phyloP scores from a whole-genome alignment of 2,329 filamentous ascomycete genomes.

The Ceratocystis destructans region DNA sequence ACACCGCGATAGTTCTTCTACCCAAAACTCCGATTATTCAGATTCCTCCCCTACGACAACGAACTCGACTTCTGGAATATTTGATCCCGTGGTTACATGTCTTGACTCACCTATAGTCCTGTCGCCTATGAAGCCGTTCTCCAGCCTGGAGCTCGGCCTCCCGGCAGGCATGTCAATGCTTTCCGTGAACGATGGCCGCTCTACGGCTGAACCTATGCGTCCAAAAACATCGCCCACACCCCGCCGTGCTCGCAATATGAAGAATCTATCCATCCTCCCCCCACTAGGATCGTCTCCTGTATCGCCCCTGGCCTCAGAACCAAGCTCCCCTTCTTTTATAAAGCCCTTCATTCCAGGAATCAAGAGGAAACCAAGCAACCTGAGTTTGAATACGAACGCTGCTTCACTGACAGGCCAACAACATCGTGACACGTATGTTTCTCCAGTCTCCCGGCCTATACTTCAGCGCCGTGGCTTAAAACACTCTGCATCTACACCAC shows the following conservation, averaged over 20 bases:
- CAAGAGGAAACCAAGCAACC: constrained; percentile 61
- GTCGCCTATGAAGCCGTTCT: constrained; percentile 55
- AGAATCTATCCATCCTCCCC: constrained; percentile 66
- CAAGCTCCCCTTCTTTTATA: constrained; percentile 63
- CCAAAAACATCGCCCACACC: constrained; percentile 57
- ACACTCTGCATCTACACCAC: constrained; percentile 53
- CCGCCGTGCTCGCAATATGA: constrained; percentile 66
- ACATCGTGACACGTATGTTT: constrained; percentile 41
- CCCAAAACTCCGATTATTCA: constrained; percentile 71
- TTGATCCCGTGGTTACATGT: constrained; percentile 82
- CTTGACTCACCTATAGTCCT: constrained; percentile 76
- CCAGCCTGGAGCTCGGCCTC: constrained; percentile 41
- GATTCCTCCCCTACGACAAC: constrained; percentile 94
- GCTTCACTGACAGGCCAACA: constrained; percentile 39
- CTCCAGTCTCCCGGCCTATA: constrained; percentile 43
- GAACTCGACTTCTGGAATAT: constrained; percentile 76
- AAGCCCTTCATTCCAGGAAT: constrained; percentile 60
- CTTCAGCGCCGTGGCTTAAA: constrained; percentile 49
- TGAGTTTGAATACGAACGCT: constrained; percentile 62
- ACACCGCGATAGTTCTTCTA: constrained; percentile 31
- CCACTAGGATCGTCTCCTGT: constrained; percentile 35
- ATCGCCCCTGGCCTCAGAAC: constrained; percentile 45
- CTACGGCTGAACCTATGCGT: constrained; percentile 30
- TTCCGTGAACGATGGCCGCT: constrained; percentile 30
- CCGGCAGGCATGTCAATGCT: constrained; percentile 26